Percentiles rank a stretch among this genome's conserved stretches.
Conservation (phyloP, 1,139 yeast genomes). For the Magnusiomyces suaveolens region DNA sequence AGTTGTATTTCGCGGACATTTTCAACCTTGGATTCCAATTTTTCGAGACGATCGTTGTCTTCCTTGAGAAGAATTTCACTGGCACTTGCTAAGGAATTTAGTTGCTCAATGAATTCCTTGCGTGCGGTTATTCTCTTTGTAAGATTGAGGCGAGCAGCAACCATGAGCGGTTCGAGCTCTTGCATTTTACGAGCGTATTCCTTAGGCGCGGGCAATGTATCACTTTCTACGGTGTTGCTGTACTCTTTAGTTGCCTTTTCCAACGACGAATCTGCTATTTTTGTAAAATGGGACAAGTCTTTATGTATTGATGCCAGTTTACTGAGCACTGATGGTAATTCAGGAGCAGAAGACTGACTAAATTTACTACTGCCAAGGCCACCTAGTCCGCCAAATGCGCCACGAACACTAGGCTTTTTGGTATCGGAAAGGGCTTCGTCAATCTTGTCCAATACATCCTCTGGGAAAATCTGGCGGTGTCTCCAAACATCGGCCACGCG, state of each 20-base stretch:
- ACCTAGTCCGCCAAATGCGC: conserved; percentile 1
- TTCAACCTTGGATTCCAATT: conserved; percentile 36
- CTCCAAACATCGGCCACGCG: conserved; percentile 69
- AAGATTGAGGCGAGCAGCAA: conserved; percentile 21
- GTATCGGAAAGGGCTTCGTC: conserved; percentile 28
- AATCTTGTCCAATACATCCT: conserved; percentile 38
- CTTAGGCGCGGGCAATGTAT: conserved; percentile 45
- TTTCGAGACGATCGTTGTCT: conserved; percentile 39
- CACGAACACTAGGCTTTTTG: conserved; percentile 9
- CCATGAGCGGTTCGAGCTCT: conserved; percentile 14
- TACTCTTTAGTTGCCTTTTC: conserved; percentile 18
- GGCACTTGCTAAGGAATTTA: conserved; percentile 37
- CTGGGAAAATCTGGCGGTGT: conserved; percentile 50
- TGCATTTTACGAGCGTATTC: conserved; percentile 39
- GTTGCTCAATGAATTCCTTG: conserved; percentile 35
- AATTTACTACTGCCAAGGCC: conserved; percentile 2
- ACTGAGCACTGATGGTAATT: conserved; percentile 37
- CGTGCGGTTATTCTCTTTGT: conserved; percentile 37
- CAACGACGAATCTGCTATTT: conserved; percentile 13
- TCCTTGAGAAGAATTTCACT: conserved; percentile 39
- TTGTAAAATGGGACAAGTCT: conserved; percentile 27
- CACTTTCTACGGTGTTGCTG: conserved; percentile 31
- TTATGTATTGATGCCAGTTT: conserved; percentile 38
- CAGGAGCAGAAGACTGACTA: conserved; percentile 25
- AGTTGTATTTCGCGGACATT: conserved; percentile 36